Evolutionary conservation across 208 protist genomes (phyloP).

Genomic region (Borovskyia barvae): DNA sequence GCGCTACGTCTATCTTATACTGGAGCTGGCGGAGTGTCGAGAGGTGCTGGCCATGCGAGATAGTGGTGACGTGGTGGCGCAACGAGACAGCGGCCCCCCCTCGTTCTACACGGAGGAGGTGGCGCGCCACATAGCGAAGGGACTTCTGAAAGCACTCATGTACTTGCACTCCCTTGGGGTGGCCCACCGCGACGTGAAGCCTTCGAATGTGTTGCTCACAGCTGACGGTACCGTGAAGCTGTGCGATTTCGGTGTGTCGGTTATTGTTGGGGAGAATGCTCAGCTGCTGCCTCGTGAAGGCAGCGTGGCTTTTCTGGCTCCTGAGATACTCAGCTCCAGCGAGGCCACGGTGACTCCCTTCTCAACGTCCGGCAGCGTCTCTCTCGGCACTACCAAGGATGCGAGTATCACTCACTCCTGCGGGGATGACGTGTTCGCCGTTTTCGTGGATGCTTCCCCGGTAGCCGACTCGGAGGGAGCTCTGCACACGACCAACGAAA

Average conservation of each 20-base stretch:
- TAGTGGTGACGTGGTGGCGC: conserved; percentile 42
- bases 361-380: conserved; percentile 7
- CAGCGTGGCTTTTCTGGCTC: conserved; percentile 69
- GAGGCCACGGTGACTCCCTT: conserved; percentile 34
- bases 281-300: conserved; percentile 45
- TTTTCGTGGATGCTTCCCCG: too few species aligned
- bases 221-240: conserved; percentile 64
- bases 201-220: conserved; percentile 67
- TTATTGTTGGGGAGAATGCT: conserved; percentile 31
- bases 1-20: conserved; percentile 82
- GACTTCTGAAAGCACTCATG: conserved; percentile 38
- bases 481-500: too few species aligned
- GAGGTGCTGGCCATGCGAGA: conserved; percentile 45
- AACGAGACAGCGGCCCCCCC: conserved; percentile 13
- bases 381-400: conserved; percentile 2
- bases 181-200: conserved; percentile 77
- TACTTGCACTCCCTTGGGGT: conserved; percentile 57
- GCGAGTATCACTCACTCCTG: too few species aligned
- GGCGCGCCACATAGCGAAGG: conserved; percentile 30
- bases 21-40: conserved; percentile 78
- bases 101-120: conserved; percentile 27
- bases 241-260: conserved; percentile 70
- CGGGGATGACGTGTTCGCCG: too few species aligned
- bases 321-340: conserved; percentile 49
- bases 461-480: too few species aligned